A percentile compares a stretch with the other conserved stretches of the same genome.
phyloP scores from a whole-genome alignment of 2,329 filamentous ascomycete genomes.

The Coniochaeta pulveracea region DNA sequence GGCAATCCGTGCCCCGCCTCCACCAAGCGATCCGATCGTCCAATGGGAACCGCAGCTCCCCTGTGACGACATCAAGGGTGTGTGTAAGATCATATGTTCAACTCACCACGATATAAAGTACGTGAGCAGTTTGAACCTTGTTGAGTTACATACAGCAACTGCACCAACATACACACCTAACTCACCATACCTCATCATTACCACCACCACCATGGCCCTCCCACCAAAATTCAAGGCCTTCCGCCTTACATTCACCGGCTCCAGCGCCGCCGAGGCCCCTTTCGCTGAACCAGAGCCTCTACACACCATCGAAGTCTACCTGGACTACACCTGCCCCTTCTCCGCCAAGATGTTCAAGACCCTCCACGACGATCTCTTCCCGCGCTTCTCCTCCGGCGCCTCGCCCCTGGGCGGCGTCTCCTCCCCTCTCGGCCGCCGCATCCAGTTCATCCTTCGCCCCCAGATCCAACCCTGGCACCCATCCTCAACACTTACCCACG shows the following conservation, averaged over 20 bases:
- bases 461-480: conserved; percentile 96
- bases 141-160: neutral
- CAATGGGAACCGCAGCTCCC: conserved; percentile 1
- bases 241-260: conserved; percentile 39
- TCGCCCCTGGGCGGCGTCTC: too few relatives aligned
- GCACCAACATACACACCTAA: neutral
- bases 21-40: too few relatives aligned
- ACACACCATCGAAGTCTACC: conserved; percentile 55
- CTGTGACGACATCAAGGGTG: neutral
- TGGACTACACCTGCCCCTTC: conserved; percentile 84
- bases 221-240: conserved; percentile 68
- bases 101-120: neutral
- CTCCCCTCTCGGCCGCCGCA: conserved; percentile 45
- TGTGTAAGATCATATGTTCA: neutral
- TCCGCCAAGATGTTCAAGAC: conserved; percentile 64
- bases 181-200: neutral
- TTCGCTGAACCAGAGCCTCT: conserved; percentile 29
- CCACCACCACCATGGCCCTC: conserved; percentile 49
- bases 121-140: neutral
- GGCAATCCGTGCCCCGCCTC: too few relatives aligned
- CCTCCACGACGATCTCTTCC: conserved; percentile 54
- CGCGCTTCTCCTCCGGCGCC: conserved; percentile 48
- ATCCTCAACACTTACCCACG: conserved; percentile 67
- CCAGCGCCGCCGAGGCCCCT: conserved; percentile 19
- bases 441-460: conserved; percentile 77